phyloP scores from a whole-genome alignment of 805 yeast genomes.

The Starmerella sirachaensis region DNA sequence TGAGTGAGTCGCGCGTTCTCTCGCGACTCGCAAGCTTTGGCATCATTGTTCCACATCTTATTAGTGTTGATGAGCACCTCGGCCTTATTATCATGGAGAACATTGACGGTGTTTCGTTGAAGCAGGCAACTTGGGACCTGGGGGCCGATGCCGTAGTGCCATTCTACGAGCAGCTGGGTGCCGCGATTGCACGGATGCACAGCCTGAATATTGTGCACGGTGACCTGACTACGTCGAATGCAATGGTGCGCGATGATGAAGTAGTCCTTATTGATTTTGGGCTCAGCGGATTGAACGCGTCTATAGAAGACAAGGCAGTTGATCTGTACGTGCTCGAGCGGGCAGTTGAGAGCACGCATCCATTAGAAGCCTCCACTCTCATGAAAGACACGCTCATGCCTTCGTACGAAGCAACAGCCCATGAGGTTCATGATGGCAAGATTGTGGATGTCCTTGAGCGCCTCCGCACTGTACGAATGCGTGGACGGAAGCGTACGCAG shows the following conservation, averaged over 20 bases:
- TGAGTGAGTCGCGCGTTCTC: slow-evolving; percentile 72
- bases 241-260: slow-evolving; percentile 32
- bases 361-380: slow-evolving; percentile 52
- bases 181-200: slow-evolving; percentile 56
- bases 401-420: slow-evolving; percentile 42
- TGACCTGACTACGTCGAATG: slow-evolving; percentile 83
- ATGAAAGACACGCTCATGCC: slow-evolving; percentile 49
- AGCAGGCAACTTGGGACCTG: slow-evolving; percentile 29
- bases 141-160: slow-evolving; percentile 1
- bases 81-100: slow-evolving; percentile 87
- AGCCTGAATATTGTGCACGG: slow-evolving; percentile 77
- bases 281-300: slow-evolving; percentile 53
- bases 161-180: slow-evolving; percentile 30
- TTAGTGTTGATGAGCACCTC: slow-evolving; percentile 61
- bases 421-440: slow-evolving; percentile 17
- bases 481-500: slow-evolving; percentile 95
- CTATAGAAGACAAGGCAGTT: slow-evolving; percentile 83
- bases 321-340: slow-evolving; percentile 89
- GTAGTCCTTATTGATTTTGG: slow-evolving; percentile 83
- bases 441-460: slow-evolving; percentile 46
- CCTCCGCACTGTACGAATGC: slow-evolving; percentile 70
- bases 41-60: slow-evolving; percentile 56
- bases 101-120: slow-evolving; percentile 40
- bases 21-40: slow-evolving; percentile 40
- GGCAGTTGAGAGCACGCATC: slow-evolving; percentile 85